Conservation (phyloP, 73 alveolate species). For the Breviolum minutum region DNA sequence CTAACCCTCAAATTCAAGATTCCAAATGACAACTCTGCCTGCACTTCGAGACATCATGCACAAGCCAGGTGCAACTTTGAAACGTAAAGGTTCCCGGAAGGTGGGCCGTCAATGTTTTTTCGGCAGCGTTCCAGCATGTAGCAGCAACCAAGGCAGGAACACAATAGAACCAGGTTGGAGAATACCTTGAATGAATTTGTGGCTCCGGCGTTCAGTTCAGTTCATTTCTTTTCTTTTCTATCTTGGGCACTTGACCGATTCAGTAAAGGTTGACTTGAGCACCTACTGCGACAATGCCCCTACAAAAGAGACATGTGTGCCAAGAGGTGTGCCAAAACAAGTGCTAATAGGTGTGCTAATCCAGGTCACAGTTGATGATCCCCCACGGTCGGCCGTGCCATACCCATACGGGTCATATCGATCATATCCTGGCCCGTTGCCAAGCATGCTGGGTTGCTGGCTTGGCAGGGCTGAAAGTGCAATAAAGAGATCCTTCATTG, state of each 20-base stretch:
- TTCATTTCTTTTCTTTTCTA: too few relatives aligned
- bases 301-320: background rate
- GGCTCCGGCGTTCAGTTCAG: background rate
- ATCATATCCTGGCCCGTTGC: slow-evolving; percentile 9
- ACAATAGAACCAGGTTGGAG: background rate
- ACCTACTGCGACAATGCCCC: too few relatives aligned
- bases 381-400: background rate
- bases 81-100: background rate
- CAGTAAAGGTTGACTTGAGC: too few relatives aligned
- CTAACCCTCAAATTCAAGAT: too few relatives aligned
- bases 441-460: slow-evolving; percentile 25
- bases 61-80: background rate
- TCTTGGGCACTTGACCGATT: too few relatives aligned
- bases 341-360: background rate
- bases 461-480: slow-evolving; percentile 23
- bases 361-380: slow-evolving; percentile 17
- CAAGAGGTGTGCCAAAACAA: background rate
- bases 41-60: too few relatives aligned
- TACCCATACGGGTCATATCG: background rate
- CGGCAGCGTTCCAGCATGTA: slow-evolving; percentile 9
- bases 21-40: too few relatives aligned
- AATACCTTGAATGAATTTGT: background rate
- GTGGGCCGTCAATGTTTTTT: slow-evolving; percentile 6
- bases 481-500: slow-evolving; percentile 46
- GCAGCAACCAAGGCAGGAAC: slow-evolving; percentile 38